A percentile compares a stretch with the other conserved stretches of the same genome.
Conservation (phyloP, 768 basidiomycete genomes). For the Amyloporia xantha region DNA sequence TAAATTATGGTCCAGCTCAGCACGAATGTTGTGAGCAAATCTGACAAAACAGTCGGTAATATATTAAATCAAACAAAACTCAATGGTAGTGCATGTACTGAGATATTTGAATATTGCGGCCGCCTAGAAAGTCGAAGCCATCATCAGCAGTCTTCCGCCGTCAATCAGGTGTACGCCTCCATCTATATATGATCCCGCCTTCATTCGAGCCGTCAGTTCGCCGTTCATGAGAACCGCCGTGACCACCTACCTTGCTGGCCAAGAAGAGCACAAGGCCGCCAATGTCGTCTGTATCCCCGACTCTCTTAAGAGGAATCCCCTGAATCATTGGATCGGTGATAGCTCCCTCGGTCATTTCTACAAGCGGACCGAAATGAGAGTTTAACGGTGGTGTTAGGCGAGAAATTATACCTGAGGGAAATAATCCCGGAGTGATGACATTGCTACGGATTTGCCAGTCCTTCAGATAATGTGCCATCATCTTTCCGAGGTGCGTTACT, state of each 20-base stretch:
- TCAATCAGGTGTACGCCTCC: constrained; percentile 72
- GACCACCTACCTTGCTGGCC: constrained; percentile 37
- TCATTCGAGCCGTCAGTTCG: no score
- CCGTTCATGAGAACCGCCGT: background rate
- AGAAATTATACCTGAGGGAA: constrained; percentile 54
- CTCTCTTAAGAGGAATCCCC: constrained; percentile 59
- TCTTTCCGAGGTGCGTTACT: no score
- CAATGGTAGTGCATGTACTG: no score
- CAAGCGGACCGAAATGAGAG: constrained; percentile 1
- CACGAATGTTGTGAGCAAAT: no score
- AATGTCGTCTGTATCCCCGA: constrained; percentile 58
- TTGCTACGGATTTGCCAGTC: no score
- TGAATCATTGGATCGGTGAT: constrained; percentile 37
- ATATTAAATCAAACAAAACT: no score
- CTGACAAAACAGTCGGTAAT: no score
- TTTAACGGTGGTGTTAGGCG: background rate
- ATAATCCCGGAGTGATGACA: constrained; percentile 69
- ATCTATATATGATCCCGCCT: constrained; percentile 73
- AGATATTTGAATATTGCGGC: no score
- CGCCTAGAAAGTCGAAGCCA: no score
- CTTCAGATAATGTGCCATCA: no score
- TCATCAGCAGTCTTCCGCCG: constrained; percentile 60
- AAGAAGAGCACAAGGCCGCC: constrained; percentile 68
- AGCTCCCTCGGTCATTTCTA: constrained; percentile 63
- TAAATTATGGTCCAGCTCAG: no score